Conservation (phyloP, 768 basidiomycete species). For the Naganishia randhawae region DNA sequence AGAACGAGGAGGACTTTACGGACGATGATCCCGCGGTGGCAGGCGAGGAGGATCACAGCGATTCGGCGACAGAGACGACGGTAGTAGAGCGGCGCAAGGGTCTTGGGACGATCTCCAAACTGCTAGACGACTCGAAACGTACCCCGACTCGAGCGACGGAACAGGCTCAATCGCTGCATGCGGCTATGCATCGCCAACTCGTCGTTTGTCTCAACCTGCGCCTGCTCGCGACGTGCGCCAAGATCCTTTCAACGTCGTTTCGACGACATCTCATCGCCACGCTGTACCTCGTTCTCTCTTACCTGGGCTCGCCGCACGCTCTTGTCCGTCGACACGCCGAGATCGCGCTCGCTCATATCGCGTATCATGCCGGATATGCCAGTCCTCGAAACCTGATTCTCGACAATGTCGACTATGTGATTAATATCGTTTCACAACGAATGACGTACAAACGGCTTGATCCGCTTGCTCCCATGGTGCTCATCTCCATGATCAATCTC, state of each 20-base stretch:
- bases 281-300: constrained; percentile 81
- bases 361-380: constrained; percentile 77
- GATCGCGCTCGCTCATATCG: constrained; percentile 66
- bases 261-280: constrained; percentile 68
- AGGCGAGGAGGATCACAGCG: constrained; percentile 33
- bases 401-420: constrained; percentile 92
- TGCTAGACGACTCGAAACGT: constrained; percentile 44
- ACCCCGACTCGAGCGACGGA: constrained; percentile 41
- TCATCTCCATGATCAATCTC: constrained; percentile 76
- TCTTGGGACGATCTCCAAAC: constrained; percentile 60
- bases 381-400: constrained; percentile 80
- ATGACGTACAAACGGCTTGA: constrained; percentile 74
- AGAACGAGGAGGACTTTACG: constrained; percentile 52
- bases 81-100: constrained; percentile 67
- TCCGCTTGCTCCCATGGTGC: constrained; percentile 79
- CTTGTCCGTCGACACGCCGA: constrained; percentile 72
- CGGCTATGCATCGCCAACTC: constrained; percentile 59
- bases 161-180: constrained; percentile 36
- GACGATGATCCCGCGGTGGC: constrained; percentile 37
- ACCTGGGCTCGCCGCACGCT: constrained; percentile 67
- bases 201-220: constrained; percentile 70
- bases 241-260: constrained; percentile 70
- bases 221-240: constrained; percentile 65
- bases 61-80: constrained; percentile 45
- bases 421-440: constrained; percentile 81